Base-by-base conservation (phyloP, 2,329 filamentous ascomycete genomes). In the Pseudogymnoascus pannorum region DNA sequence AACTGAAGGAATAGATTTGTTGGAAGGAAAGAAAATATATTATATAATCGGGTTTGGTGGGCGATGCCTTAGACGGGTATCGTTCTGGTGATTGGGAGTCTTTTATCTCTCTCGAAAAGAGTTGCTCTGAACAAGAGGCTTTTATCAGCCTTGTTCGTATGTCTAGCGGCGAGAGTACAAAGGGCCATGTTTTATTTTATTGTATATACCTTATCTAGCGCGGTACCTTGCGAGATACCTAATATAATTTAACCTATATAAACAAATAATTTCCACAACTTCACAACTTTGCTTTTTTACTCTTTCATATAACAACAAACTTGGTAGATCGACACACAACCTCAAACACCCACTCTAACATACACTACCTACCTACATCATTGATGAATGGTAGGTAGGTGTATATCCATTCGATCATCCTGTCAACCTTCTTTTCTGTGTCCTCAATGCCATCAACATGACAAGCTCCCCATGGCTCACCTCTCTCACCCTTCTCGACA, bases 121-220 rank as follows among this genome's bases (percentile, higher is more conserved):
- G 40, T 44, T 24, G 5, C 40, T 44, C 18, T 36, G 33, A 36
- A 36, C 33, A 36, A 36, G 26, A 14, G 40, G 12, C 24, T 44
- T 24, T 24, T 44, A n/a, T 24, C 20, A 24, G 40, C 40, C 40
- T 44, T 24, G 38, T 42, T 24, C 40, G 24, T 5, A 14, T 20
- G 7, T 40, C 24, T 44, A 24, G 40, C 40, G 40, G 40, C 40
- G n/a, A 8, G 40, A 20, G 38, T 40, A 40, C 38, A 38, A 20
- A 48, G 20, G 22, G 12, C 5, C 3, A 6, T 5, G 16, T 33
- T 7, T 18, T 31, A 12, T 31, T 31, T 54, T 54, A 54, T 54
- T 54, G 48, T 31, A 54, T 54, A 54, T 54, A 54, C 48, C 48
- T 54, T 54, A 33, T 54, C 9, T 54, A 33, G 48, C 48, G 48